Base-by-base conservation (phyloP, 257 asterid genomes). In the Gentiana dahurica region DNA sequence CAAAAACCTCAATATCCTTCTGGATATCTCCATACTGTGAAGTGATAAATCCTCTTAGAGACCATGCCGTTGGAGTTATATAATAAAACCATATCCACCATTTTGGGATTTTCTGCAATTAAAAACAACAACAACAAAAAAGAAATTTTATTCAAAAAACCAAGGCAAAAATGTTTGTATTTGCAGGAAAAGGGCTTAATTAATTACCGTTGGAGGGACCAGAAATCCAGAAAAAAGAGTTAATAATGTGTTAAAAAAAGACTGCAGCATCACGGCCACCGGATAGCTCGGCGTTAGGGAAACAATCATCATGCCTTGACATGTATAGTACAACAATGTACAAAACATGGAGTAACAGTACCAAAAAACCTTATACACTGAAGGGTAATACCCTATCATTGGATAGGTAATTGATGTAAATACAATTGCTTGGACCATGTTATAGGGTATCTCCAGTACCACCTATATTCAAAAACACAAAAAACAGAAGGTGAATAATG, bases 11-110 rank as follows among this genome's bases (percentile, higher is more conserved):
- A 2, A 81, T 76, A 34, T 63, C 37, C 57, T 62, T 57, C 0
- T 74, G 53, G 9, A 73, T 41, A 52, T 76, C 83, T 1, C 89
- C 86, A 53, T 60, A 81, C 62, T 81, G 89, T 4, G 89, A 81
- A 32, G 74, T 69, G 2, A 81, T 72, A 62, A 76, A 52, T 8
- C 71, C 89, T 50, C 78, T 75, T 32, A 78, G 60, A 32, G 82
- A 62, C 85, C 89, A 81, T 13, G 89, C 41, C 10, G 67, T 64
- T 11, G 71, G 75, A 6, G 37, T 38, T 7, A 64, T 11, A 36
- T 64, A 62, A 34, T 68, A 57, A 35, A 62, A 62, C 73, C 73
- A 68, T 8, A 47, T 39, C 74, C 74, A 69, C 75, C 70, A 64
- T 3, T 24, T 8, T 8, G 70, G 75, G 46, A 70, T 64, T 54